Base-by-base conservation (phyloP, 2,329 filamentous ascomycete species). In the Aphanoascus verrucosus region DNA sequence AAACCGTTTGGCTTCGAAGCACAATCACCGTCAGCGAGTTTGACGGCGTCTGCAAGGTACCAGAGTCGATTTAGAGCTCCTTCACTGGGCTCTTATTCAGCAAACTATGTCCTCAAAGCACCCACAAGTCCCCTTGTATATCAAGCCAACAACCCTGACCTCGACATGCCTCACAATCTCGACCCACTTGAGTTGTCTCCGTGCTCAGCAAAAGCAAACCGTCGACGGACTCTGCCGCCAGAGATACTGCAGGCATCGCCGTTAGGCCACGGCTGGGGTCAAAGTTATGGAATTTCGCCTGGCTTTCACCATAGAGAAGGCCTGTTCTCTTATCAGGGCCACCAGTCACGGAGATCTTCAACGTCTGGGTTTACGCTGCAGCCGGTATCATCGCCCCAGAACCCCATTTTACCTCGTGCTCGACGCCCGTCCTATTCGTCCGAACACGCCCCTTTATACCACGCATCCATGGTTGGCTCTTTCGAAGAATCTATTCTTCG, bases 401-500 rank as follows among this genome's bases (percentile, higher is more conserved):
- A 60, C 31, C 62, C 57, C 31, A 46, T 55, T 44, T 20, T 56
- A 7, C 5, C 31, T 12, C 55, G 52, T 54, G 66, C 37, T 56
- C 69, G 76, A 14, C 77, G 88, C 42, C 83, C 84, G 0, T 96
- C 90, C 0, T 74, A 87, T 44, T 78, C 80, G 14, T 82, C 84
- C 0, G 90, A 95, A 44, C 72, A 76, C 2, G 88, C 88, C 2
- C 84, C 88, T 3, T 73, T 93, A 28, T 86, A 91, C 54, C 88
- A 94, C 68, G 90, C 91, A 7, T 90, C 90, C 2, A 94, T 98
- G 86, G 91, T 97, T 1, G 93, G 93, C 1, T 96, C 91, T 1
- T 98, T 96, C 61, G 93, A 98, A 69, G 93, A 98, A 70, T 96
- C 89, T 28, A 96, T 98, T 56, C 74, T 98, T 1, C 83, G 88